Evolutionary conservation across 495 filamentous ascomycete genomes (phyloP).

Genomic region (Annulohypoxylon stygium): DNA sequence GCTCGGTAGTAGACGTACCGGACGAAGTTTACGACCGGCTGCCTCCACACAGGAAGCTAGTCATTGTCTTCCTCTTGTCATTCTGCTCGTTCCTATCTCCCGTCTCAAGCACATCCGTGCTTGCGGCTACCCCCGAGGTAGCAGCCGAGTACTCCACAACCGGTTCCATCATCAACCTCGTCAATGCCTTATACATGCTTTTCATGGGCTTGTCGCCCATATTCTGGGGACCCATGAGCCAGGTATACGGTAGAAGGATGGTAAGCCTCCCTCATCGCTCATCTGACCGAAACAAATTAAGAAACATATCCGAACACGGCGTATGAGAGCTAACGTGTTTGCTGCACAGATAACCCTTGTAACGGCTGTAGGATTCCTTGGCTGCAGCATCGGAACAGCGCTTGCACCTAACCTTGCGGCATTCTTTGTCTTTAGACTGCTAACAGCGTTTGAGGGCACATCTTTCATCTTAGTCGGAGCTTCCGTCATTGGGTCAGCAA

Average conservation of each 20-base stretch:
- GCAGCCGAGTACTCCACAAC: slow-evolving; percentile 71
- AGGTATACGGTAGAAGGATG: slow-evolving; percentile 73
- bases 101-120: slow-evolving; percentile 74
- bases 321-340: slow-evolving; percentile 10
- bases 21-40: slow-evolving; percentile 68
- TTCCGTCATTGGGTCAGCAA: slow-evolving; percentile 65
- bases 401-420: slow-evolving; percentile 73
- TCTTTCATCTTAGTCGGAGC: slow-evolving; percentile 75
- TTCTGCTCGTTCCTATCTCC: slow-evolving; percentile 78
- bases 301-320: slow-evolving; percentile 10
- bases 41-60: slow-evolving; percentile 65
- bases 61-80: slow-evolving; percentile 73
- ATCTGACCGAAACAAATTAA: neutral
- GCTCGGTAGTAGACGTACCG: slow-evolving; percentile 57
- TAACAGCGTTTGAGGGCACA: slow-evolving; percentile 80
- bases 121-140: slow-evolving; percentile 78
- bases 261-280: slow-evolving; percentile 54
- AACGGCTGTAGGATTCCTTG: slow-evolving; percentile 70
- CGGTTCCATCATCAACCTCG: slow-evolving; percentile 74
- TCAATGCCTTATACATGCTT: slow-evolving; percentile 76
- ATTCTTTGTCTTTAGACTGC: slow-evolving; percentile 77
- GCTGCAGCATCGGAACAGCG: slow-evolving; percentile 74
- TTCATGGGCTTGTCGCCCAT: slow-evolving; percentile 77
- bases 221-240: slow-evolving; percentile 76
- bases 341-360: slow-evolving; percentile 65